Conservation (phyloP, 768 basidiomycete genomes). For the Amanita pseudoporphyria region DNA sequence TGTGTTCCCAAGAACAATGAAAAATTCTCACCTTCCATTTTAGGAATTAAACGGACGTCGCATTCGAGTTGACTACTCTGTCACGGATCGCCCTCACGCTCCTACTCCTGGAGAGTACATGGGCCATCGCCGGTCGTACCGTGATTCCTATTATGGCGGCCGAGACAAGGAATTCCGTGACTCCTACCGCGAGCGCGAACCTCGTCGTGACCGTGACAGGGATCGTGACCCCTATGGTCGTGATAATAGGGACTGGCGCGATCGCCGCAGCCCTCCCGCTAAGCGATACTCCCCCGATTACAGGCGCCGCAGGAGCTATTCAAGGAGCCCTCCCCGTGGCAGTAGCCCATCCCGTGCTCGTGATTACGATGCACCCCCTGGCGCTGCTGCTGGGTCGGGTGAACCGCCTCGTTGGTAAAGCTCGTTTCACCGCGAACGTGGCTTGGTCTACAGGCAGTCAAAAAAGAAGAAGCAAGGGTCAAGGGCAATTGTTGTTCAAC, state of each 20-base stretch:
- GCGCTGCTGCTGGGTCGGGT: constrained; percentile 30
- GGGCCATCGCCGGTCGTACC: constrained; percentile 66
- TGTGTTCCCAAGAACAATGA: constrained; percentile 1
- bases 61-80: constrained; percentile 95
- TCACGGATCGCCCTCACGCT: constrained; percentile 88
- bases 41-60: constrained; percentile 92
- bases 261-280: constrained; percentile 64
- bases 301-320: constrained; percentile 66
- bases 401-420: constrained; percentile 54
- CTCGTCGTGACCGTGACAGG: constrained; percentile 43
- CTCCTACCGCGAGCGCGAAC: constrained; percentile 43
- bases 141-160: constrained; percentile 31
- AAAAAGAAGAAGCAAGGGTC: constrained; percentile 21
- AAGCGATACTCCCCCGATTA: constrained; percentile 72
- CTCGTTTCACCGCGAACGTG: constrained; percentile 14
- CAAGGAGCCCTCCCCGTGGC: constrained; percentile 71
- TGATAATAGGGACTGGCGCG: constrained; percentile 69
- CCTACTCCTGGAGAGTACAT: constrained; percentile 98
- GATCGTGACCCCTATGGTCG: constrained; percentile 61
- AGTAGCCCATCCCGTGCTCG: constrained; percentile 39
- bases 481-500: constrained; percentile 27
- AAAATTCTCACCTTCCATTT: constrained; percentile 6
- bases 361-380: constrained; percentile 25
- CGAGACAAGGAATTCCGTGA: constrained; percentile 27
- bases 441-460: constrained; percentile 18